Percentiles rank a stretch among this genome's conserved stretches.
phyloP scores from a whole-genome alignment of 2,329 filamentous ascomycete species.

The Nemania diffusa region DNA sequence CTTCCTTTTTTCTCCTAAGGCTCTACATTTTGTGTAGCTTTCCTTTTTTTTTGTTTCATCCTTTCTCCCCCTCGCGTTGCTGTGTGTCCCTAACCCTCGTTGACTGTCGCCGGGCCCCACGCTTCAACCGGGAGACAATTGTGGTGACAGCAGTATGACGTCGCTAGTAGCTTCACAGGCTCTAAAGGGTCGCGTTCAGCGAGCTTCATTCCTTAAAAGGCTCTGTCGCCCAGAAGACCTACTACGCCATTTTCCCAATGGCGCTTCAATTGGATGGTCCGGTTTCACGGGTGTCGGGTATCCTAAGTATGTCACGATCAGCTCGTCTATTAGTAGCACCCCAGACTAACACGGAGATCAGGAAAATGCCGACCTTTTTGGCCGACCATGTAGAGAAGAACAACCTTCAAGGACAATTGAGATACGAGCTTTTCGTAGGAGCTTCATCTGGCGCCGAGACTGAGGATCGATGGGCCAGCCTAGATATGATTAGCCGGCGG shows the following conservation, averaged over 20 bases:
- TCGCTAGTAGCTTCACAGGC: conserved; percentile 73
- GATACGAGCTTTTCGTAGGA: conserved; percentile 88
- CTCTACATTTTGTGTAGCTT: conserved; percentile 25
- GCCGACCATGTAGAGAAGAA: conserved; percentile 93
- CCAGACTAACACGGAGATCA: conserved; percentile 50
- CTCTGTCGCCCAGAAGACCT: conserved; percentile 82
- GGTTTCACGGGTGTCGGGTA: conserved; percentile 92
- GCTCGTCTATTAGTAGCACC: neutral
- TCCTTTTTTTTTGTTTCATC: conserved; percentile 30
- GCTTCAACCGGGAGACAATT: conserved; percentile 8
- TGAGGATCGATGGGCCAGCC: conserved; percentile 87
- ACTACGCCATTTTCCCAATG: conserved; percentile 83
- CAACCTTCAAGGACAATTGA: conserved; percentile 81
- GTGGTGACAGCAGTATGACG: conserved; percentile 53
- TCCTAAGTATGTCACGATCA: conserved; percentile 72
- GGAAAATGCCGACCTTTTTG: conserved; percentile 83
- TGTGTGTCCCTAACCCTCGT: conserved; percentile 19
- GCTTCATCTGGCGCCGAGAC: conserved; percentile 91
- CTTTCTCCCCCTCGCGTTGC: neutral
- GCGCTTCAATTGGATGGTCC: conserved; percentile 89
- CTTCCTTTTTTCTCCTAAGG: neutral
- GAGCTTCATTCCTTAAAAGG: conserved; percentile 83
- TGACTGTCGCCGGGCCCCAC: conserved; percentile 27
- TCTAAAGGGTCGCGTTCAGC: conserved; percentile 78
- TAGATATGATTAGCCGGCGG: conserved; percentile 90